phyloP scores from a whole-genome alignment of 1,284 basidiomycete genomes.

The Heterobasidion annosum region DNA sequence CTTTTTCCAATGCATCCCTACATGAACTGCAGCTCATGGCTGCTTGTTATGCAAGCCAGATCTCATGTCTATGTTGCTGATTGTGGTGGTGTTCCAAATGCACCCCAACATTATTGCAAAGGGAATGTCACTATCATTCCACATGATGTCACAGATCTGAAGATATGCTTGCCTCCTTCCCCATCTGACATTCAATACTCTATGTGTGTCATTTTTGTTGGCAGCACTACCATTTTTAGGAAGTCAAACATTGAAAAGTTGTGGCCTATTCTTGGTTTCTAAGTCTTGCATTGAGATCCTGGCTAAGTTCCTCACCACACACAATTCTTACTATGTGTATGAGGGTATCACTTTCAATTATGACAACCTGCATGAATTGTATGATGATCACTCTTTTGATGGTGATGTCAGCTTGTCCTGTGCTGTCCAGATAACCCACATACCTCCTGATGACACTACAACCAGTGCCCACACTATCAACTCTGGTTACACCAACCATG shows the following conservation, averaged over 20 bases:
- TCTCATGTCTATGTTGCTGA: not conserved
- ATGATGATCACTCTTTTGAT: not conserved
- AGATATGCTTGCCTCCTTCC: not conserved
- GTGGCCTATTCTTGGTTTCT: not conserved
- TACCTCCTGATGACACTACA: not conserved
- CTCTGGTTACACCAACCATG: not conserved
- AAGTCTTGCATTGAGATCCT: not conserved
- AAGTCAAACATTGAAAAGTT: not conserved
- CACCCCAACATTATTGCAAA: not conserved
- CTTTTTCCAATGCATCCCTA: not conserved
- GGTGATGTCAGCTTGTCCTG: not conserved
- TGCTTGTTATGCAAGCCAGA: not conserved
- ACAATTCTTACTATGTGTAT: not conserved
- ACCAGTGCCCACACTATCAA: not conserved
- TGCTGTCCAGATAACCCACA: not conserved
- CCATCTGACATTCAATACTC: not conserved
- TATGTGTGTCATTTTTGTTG: not conserved
- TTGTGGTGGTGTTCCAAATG: not conserved
- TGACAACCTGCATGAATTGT: not conserved
- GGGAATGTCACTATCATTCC: slow-evolving; percentile 2
- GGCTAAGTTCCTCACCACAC: not conserved
- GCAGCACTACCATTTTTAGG: not conserved
- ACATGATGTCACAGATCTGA: not conserved
- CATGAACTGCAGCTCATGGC: not conserved
- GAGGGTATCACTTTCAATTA: not conserved